These are phyloP conservation scores for Cyclotella choctawhatcheeana DNA, from an alignment of 108 stramenopile species.

Conservation along the genomic window DNA sequence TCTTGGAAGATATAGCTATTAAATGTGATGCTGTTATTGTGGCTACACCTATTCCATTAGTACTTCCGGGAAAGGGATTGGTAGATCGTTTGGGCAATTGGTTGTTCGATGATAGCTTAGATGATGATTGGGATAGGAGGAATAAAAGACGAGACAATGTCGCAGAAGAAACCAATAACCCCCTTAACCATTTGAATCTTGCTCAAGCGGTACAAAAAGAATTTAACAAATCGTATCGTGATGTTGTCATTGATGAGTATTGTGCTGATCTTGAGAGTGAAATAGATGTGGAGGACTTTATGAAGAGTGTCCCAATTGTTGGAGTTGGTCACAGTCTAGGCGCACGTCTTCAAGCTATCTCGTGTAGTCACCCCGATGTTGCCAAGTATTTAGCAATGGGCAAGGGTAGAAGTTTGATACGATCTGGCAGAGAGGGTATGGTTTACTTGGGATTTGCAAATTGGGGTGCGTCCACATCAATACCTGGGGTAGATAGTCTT, in stretches of 20 bases:
- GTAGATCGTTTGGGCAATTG: conserved; percentile 33
- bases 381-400: conserved; percentile 43
- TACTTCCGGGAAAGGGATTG: conserved; percentile 48
- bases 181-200: conserved; percentile 71
- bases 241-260: conserved; percentile 83
- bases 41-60: conserved; percentile 75
- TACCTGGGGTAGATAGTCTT: conserved; percentile 46
- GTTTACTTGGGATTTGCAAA: conserved; percentile 54
- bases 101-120: conserved; percentile 33
- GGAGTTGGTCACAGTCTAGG: conserved; percentile 85
- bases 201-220: conserved; percentile 51
- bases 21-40: conserved; percentile 70
- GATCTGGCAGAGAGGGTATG: conserved; percentile 50
- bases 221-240: conserved; percentile 67
- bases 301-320: conserved; percentile 60
- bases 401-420: conserved; percentile 40
- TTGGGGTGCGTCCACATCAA: conserved; percentile 42
- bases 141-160: background rate
- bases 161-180: conserved; percentile 28
- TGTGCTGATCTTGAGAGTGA: conserved; percentile 38
- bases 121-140: conserved; percentile 2
- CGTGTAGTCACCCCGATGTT: conserved; percentile 40
- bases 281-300: conserved; percentile 46
- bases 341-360: conserved; percentile 69
- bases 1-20: conserved; percentile 65